Base-by-base conservation (phyloP, 2,329 filamentous ascomycete species). In the Leptographium procerum region DNA sequence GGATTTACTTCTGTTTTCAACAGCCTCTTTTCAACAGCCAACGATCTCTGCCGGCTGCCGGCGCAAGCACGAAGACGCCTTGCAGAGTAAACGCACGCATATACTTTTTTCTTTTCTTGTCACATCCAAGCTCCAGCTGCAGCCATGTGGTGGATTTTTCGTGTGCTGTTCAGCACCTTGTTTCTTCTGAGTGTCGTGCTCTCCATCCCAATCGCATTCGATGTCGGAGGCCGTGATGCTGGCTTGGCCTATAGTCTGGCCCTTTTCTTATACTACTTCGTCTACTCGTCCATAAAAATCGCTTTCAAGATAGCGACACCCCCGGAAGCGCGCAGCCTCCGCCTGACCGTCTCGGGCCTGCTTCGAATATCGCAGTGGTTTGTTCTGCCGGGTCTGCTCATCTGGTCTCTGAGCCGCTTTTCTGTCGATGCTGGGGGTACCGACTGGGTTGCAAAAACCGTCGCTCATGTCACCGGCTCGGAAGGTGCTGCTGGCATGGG, bases 331-430 rank as follows among this genome's bases (percentile, higher is more conserved):
- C 95, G 90, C 55, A 83, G 85, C 68, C 77, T 94, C 68, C 83
- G 91, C 67, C 87, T 84, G 76, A 77, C 84, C 47, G 70, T 94
- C 29, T 81, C 88, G 63, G 79, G 84, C 65, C 67, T 87, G 51
- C 79, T 96, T 59, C 84, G 87, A 48, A 79, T 86, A 61, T 83
- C 87, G 61, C 94, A 97, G 78, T 95, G 89, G 85, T 72, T 96
- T 61, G 79, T 96, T 60, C 85, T 97, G 60, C 91, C 91, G 3
- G 79, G 83, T 26, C 79, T 99, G 63, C 79, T 97, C 68, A 96
- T 99, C 68, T 97, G 92, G 91, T 88, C 91, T 36, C 77, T 99
- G 68, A 92, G 94, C 72, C 89, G 94, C 66, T 97, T 97, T 72
- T 95, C 91, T 53, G 87, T 96, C 66, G 92, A 97, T 68, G 82